Evolutionary conservation across 495 filamentous ascomycete genomes (phyloP).

Genomic region (Apodospora peruviana): DNA sequence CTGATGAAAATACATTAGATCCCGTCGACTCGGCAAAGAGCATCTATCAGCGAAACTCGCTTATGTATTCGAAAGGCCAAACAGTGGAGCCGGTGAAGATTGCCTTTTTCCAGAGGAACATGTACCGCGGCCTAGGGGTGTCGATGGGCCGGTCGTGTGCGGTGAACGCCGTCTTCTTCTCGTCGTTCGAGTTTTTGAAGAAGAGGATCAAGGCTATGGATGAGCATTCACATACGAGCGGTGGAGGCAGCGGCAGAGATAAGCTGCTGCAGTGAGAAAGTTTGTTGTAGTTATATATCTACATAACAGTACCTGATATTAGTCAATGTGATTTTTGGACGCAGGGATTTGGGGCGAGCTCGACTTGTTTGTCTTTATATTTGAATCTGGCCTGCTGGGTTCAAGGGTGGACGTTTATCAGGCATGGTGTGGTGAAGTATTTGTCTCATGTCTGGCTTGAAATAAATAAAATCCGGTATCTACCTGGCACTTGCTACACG

Average conservation of each 20-base stretch:
- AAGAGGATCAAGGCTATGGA: conserved; percentile 59
- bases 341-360: too few species aligned
- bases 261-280: neutral
- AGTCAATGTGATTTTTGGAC: too few species aligned
- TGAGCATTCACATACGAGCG: conserved; percentile 22
- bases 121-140: conserved; percentile 73
- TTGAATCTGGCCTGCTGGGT: too few species aligned
- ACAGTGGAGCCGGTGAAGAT: conserved; percentile 59
- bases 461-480: too few species aligned
- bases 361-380: too few species aligned
- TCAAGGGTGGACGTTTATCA: too few species aligned
- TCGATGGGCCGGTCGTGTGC: conserved; percentile 70
- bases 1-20: conserved; percentile 31
- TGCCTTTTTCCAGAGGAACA: conserved; percentile 62
- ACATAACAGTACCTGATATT: too few species aligned
- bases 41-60: conserved; percentile 74
- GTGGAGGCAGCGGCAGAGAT: neutral
- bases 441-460: too few species aligned
- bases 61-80: conserved; percentile 58
- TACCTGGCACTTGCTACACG: too few species aligned
- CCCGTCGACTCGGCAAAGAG: conserved; percentile 81
- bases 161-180: conserved; percentile 76
- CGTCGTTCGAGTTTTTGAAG: conserved; percentile 71
- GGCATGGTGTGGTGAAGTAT: too few species aligned
- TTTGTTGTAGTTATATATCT: too few species aligned